Conservation (phyloP, 2,329 filamentous ascomycete genomes). For the Ceratocystis cacaofunesta region DNA sequence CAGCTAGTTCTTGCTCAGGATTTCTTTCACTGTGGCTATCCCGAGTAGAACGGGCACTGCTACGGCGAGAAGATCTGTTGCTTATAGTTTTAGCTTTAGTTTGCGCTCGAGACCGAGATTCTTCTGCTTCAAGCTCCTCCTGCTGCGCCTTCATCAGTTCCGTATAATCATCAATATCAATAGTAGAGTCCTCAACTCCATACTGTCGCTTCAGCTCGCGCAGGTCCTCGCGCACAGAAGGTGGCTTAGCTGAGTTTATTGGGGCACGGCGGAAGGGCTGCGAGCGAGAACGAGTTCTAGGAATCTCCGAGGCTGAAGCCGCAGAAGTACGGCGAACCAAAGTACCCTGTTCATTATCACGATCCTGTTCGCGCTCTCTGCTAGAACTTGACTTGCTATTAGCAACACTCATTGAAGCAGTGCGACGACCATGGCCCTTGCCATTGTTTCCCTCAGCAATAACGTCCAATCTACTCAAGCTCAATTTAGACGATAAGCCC, state of each 20-base stretch:
- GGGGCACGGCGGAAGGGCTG: constrained; percentile 28
- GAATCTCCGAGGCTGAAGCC: neutral
- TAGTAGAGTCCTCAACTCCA: constrained; percentile 43
- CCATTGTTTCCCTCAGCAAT: constrained; percentile 9
- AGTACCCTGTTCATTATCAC: neutral
- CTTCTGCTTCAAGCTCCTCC: neutral
- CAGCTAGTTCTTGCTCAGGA: constrained; percentile 9
- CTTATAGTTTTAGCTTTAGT: neutral
- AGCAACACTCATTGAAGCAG: constrained; percentile 10
- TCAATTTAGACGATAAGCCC: constrained; percentile 9
- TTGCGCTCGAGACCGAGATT: neutral
- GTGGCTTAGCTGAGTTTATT: constrained; percentile 38
- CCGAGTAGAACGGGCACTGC: neutral
- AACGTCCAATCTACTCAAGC: constrained; percentile 10
- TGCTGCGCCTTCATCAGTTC: constrained; percentile 27
- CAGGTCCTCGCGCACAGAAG: constrained; percentile 41
- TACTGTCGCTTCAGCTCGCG: constrained; percentile 37
- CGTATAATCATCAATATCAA: constrained; percentile 38
- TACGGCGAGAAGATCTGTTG: constrained; percentile 4
- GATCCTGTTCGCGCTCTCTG: neutral
- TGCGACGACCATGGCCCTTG: constrained; percentile 11
- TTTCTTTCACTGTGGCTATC: neutral
- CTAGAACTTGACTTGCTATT: neutral
- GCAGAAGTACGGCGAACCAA: neutral
- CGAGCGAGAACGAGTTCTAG: constrained; percentile 7